A percentile compares a stretch with the other conserved stretches of the same genome.
Conservation (phyloP, 2,329 filamentous ascomycete species). For the Westerdykella aurantiaca region DNA sequence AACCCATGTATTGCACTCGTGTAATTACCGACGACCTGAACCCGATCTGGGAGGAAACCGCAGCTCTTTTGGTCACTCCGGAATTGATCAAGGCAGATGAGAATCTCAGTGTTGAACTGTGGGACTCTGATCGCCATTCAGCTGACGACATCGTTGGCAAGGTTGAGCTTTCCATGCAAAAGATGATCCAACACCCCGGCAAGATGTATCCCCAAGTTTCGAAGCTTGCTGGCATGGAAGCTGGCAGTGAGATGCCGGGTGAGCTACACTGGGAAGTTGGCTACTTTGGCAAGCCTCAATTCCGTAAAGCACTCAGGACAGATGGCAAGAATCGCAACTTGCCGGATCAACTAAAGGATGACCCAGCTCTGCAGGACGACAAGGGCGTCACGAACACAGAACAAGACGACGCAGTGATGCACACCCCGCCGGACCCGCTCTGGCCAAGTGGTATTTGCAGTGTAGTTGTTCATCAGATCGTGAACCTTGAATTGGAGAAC, state of each 20-base stretch:
- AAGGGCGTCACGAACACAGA: conserved; percentile 68
- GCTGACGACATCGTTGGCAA: conserved; percentile 95
- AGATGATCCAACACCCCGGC: conserved; percentile 89
- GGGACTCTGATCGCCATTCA: conserved; percentile 90
- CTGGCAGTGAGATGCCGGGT: conserved; percentile 83
- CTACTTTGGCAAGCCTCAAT: conserved; percentile 86
- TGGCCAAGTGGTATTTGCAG: conserved; percentile 90
- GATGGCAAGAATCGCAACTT: conserved; percentile 78
- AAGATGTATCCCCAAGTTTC: conserved; percentile 89
- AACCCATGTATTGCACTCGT: conserved; percentile 95
- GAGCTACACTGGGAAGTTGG: conserved; percentile 95
- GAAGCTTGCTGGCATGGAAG: conserved; percentile 73
- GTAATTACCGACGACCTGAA: conserved; percentile 94
- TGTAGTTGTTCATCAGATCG: conserved; percentile 86
- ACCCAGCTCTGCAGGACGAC: conserved; percentile 78
- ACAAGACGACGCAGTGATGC: conserved; percentile 76
- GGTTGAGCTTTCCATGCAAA: conserved; percentile 86
- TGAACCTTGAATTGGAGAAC: conserved; percentile 87
- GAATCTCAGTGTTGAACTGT: conserved; percentile 86
- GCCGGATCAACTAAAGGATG: conserved; percentile 65
- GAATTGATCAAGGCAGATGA: conserved; percentile 92
- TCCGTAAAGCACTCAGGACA: conserved; percentile 76
- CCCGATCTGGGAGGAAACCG: conserved; percentile 84
- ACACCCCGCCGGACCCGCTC: conserved; percentile 90
- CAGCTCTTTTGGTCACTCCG: conserved; percentile 77